These are phyloP conservation scores for Aegilops longissima DNA, from an alignment of 176 grass and related monocot species.

Conservation along the genomic window DNA sequence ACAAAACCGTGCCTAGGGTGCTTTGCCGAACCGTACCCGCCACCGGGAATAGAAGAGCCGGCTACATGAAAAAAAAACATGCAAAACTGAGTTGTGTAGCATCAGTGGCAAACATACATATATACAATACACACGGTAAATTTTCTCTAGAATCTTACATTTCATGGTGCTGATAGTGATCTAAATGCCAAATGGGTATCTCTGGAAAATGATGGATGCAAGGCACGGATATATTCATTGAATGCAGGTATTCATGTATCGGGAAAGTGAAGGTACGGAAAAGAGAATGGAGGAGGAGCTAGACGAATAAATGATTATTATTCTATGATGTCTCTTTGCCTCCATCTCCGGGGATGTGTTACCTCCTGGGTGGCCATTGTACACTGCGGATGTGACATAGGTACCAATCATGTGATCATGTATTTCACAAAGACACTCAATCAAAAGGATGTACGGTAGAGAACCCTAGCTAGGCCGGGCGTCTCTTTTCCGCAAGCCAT, in stretches of 20 bases:
- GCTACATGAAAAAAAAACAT: no score
- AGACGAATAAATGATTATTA: slow-evolving; percentile 47
- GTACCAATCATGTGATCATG: slow-evolving; percentile 57
- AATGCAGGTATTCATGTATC: slow-evolving; percentile 7
- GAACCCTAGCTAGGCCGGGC: slow-evolving; percentile 24
- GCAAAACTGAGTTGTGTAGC: not conserved
- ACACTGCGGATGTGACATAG: slow-evolving; percentile 42
- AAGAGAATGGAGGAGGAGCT: slow-evolving; percentile 20
- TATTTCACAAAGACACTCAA: slow-evolving; percentile 41
- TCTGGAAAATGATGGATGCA: not conserved
- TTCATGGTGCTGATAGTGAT: not conserved
- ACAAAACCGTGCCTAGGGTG: no score
- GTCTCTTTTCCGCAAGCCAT: slow-evolving; percentile 21
- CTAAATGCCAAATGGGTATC: not conserved
- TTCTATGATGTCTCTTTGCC: slow-evolving; percentile 75
- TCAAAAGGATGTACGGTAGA: slow-evolving; percentile 40
- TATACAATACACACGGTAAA: not conserved
- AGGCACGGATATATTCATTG: not conserved
- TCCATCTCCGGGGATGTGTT: slow-evolving; percentile 68
- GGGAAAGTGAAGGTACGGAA: slow-evolving; percentile 4
- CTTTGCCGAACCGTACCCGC: no score
- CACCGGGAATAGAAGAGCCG: no score
- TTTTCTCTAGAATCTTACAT: not conserved
- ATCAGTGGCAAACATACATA: no score
- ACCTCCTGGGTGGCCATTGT: slow-evolving; percentile 46